Base-by-base conservation (phyloP, 805 yeast genomes). In the Candida khao-thaluensis region DNA sequence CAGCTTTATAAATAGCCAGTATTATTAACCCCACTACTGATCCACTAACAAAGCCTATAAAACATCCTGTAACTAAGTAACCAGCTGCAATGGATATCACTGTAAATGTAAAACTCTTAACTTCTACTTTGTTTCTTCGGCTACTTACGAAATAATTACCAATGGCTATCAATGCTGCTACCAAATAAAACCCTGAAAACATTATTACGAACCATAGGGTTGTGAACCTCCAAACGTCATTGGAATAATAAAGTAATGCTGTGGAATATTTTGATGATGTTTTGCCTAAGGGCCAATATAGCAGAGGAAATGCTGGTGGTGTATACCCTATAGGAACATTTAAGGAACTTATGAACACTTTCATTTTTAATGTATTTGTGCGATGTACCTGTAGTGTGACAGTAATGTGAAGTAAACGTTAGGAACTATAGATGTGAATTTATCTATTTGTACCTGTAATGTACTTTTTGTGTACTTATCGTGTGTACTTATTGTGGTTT, bases 141-240 rank as follows among this genome's bases (percentile, higher is more conserved):
- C 38, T 40, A 9, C 30, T 30, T 3, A 57, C 36, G 15, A 52
- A 25, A 45, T 52, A 55, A 36, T 54, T 60, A 17, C 50, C 35
- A 15, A 53, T 57, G 2, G 93, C 89, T 47, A 81, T 62, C 0
- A 67, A 29, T 0, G 93, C 95, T 0, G 90, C 82, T 0, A 76
- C 65, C 1, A 69, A 54, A 57, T 88, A 87, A 42, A 85, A 73
- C 1, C 72, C 78, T 1, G 69, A 68, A 56, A 77, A 82, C 48
- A 86, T 63, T 7, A 89, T 81, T 33, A 91, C 50, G 10, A 84
- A 73, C 98, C 99, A 91, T 50, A 65, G 74, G 7, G 87, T 69
- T 0, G 96, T 86, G 69, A 86, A 91, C 47, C 60, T 63, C 93
- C 95, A 90, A 11, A 91, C 77, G 51, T 88, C 96, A 12, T 56